A percentile compares a stretch with the other conserved stretches of the same genome.
Conservation (phyloP, 129 eudicot species). For the Solidago caesia region DNA sequence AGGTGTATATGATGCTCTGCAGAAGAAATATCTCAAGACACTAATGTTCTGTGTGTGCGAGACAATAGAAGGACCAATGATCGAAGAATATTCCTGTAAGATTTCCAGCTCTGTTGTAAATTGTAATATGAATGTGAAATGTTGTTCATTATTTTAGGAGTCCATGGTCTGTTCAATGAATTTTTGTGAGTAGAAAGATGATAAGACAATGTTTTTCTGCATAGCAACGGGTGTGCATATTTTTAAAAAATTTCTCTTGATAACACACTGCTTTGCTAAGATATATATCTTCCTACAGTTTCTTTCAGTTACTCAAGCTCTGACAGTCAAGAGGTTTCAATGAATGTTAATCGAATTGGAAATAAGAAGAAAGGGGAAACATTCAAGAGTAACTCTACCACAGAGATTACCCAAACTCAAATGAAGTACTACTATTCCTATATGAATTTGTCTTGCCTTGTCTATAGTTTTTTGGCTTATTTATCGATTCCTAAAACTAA, state of each 20-base stretch:
- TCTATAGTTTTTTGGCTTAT: constrained; percentile 5
- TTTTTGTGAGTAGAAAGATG: background rate
- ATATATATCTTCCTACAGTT: constrained; percentile 55
- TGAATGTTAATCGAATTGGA: constrained; percentile 86
- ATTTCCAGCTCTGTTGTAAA: constrained; percentile 15
- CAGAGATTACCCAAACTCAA: constrained; percentile 80
- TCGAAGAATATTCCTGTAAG: constrained; percentile 94
- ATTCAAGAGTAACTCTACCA: constrained; percentile 66
- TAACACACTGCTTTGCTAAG: constrained; percentile 21
- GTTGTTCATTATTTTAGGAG: too few relatives aligned
- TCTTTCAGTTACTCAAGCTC: constrained; percentile 82
- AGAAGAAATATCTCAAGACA: constrained; percentile 83
- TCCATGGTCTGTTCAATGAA: background rate
- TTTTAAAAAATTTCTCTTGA: constrained; percentile 9
- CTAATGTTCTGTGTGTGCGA: constrained; percentile 90
- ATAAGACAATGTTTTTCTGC: background rate
- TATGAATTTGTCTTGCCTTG: constrained; percentile 18
- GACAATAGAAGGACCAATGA: constrained; percentile 77
- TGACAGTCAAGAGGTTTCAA: constrained; percentile 83
- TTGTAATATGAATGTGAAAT: background rate
- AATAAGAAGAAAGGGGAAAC: constrained; percentile 82
- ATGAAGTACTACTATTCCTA: constrained; percentile 64
- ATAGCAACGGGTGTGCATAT: constrained; percentile 19
- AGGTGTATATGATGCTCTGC: constrained; percentile 98
- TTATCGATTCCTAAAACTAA: constrained; percentile 7